Evolutionary conservation across 352 stramenopile genomes (phyloP).

Genomic region (Plasmopara halstedii): DNA sequence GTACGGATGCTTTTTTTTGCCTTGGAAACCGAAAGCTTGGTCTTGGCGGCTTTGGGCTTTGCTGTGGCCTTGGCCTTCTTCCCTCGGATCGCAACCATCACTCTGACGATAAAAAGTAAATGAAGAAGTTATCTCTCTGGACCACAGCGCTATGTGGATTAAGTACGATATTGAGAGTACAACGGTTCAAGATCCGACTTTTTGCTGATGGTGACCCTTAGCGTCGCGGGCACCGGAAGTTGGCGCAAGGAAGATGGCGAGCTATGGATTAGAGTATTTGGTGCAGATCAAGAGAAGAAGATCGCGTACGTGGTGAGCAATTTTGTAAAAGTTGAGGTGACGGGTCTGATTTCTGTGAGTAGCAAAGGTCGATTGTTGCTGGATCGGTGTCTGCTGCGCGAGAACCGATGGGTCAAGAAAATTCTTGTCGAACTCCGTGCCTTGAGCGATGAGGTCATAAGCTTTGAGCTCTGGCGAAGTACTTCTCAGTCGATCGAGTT

Average conservation of each 20-base stretch:
- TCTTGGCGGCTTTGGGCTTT: constrained; percentile 41
- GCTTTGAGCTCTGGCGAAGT: constrained; percentile 12
- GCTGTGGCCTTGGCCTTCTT: constrained; percentile 63
- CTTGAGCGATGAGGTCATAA: neutral
- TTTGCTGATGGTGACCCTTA: constrained; percentile 4
- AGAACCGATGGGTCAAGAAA: constrained; percentile 1
- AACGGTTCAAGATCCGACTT: constrained; percentile 6
- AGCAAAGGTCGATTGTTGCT: constrained; percentile 5
- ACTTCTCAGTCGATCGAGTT: constrained; percentile 6
- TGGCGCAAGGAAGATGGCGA: constrained; percentile 2
- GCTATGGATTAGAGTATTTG: constrained; percentile 2
- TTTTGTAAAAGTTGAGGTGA: neutral
- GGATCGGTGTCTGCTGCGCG: constrained; percentile 6
- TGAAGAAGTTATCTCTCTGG: constrained; percentile 4
- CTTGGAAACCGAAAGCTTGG: constrained; percentile 20
- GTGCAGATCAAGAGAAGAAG: neutral
- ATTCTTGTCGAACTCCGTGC: constrained; percentile 1
- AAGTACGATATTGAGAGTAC: constrained; percentile 16
- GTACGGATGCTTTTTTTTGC: constrained; percentile 15
- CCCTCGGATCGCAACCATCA: constrained; percentile 65
- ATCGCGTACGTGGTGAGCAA: constrained; percentile 1
- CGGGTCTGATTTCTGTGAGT: neutral
- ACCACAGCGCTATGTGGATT: neutral
- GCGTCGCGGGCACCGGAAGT: constrained; percentile 1
- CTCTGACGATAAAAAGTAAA: constrained; percentile 1